A percentile compares a stretch with the other conserved stretches of the same genome.
phyloP scores from a whole-genome alignment of 768 basidiomycete species.

The Inosperma sp. region DNA sequence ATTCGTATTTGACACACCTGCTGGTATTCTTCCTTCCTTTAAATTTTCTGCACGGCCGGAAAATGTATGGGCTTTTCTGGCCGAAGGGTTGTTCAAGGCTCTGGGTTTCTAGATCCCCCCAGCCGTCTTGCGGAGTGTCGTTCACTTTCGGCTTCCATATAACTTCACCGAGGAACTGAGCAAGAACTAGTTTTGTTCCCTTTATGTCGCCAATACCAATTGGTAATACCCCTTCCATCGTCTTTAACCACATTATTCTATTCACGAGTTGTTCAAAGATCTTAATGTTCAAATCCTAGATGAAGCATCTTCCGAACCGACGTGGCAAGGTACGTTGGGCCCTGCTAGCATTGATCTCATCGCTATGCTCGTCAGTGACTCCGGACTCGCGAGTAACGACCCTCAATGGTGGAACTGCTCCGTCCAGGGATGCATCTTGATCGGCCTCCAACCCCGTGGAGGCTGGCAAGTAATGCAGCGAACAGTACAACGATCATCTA shows the following conservation, averaged over 20 bases:
- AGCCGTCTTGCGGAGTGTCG: too few species aligned
- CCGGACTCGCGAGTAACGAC: constrained; percentile 5
- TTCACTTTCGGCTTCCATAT: too few species aligned
- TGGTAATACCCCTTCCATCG: background rate
- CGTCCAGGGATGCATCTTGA: background rate
- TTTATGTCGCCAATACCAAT: background rate
- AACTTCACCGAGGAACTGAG: too few species aligned
- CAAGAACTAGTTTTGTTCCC: too few species aligned
- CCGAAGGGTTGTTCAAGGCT: too few species aligned
- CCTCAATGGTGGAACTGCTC: constrained; percentile 7
- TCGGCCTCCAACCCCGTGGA: constrained; percentile 6
- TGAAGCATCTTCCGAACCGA: background rate
- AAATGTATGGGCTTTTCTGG: too few species aligned
- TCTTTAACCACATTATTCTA: background rate
- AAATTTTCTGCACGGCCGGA: too few species aligned
- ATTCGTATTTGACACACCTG: too few species aligned
- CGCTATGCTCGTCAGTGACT: constrained; percentile 5
- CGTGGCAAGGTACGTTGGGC: background rate
- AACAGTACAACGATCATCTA: constrained; percentile 1
- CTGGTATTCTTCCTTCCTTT: too few species aligned
- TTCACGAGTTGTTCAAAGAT: background rate
- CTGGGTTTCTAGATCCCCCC: too few species aligned
- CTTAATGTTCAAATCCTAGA: background rate
- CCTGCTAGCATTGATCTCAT: constrained; percentile 2
- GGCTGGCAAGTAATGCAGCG: constrained; percentile 5